These are phyloP conservation scores for Limtongia smithiae DNA, from an alignment of 805 yeast genomes.

Conservation along the genomic window DNA sequence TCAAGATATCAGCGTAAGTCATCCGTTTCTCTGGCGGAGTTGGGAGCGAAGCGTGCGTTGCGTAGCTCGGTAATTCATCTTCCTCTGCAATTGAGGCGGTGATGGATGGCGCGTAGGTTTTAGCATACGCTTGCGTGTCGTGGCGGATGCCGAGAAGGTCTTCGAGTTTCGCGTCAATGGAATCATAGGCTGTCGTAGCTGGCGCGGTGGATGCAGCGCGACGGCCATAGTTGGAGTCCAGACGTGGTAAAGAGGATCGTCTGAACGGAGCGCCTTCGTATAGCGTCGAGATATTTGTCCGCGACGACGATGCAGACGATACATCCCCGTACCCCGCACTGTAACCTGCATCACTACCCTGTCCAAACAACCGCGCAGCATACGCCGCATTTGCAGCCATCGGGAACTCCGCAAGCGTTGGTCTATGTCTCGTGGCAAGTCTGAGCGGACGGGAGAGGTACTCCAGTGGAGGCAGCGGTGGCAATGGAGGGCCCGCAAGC, in stretches of 20 bases:
- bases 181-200: neutral
- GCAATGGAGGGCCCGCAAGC: constrained; percentile 23
- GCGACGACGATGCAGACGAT: neutral
- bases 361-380: constrained; percentile 11
- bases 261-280: constrained; percentile 20
- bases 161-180: constrained; percentile 22
- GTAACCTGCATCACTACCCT: neutral
- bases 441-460: constrained; percentile 12
- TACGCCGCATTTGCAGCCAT: constrained; percentile 19
- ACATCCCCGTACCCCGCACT: neutral
- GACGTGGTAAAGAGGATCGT: constrained; percentile 18
- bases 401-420: constrained; percentile 22
- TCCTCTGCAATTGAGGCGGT: neutral
- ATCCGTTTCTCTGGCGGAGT: neutral
- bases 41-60: neutral
- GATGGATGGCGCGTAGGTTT: neutral
- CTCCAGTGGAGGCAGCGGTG: constrained; percentile 25
- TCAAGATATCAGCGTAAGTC: neutral
- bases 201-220: neutral
- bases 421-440: constrained; percentile 15
- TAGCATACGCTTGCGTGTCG: neutral
- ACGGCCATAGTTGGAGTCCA: constrained; percentile 16
- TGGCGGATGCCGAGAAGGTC: constrained; percentile 17
- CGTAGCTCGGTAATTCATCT: neutral
- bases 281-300: constrained; percentile 5